Conservation (phyloP, 116 monocot species). For the Thalassia testudinum region DNA sequence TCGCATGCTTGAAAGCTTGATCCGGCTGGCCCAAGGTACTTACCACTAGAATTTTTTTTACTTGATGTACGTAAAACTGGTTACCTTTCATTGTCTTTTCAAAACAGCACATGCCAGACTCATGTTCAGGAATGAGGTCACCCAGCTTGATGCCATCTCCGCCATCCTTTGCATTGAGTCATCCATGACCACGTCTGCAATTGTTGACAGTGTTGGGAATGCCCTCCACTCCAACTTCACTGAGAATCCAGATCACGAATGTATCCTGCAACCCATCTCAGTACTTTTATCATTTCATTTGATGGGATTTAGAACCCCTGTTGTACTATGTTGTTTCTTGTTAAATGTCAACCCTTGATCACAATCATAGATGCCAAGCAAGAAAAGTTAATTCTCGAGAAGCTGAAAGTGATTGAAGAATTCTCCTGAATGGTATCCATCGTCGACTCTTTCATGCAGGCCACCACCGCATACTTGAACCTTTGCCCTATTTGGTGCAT, state of each 20-base stretch:
- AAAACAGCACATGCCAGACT: constrained; percentile 84
- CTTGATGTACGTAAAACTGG: not conserved
- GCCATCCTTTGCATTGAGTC: constrained; percentile 95
- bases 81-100: not conserved
- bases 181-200: constrained; percentile 88
- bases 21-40: constrained; percentile 89
- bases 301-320: not conserved
- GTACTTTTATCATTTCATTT: not conserved
- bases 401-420: constrained; percentile 31
- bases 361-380: constrained; percentile 67
- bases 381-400: constrained; percentile 63
- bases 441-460: too few relatives aligned
- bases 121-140: constrained; percentile 93
- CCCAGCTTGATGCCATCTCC: constrained; percentile 66
- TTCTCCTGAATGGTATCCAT: too few relatives aligned
- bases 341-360: constrained; percentile 4
- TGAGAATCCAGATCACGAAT: constrained; percentile 88
- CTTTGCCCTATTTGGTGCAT: too few relatives aligned
- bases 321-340: not conserved
- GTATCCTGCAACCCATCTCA: constrained; percentile 46
- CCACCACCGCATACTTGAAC: too few relatives aligned
- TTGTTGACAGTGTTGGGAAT: constrained; percentile 83
- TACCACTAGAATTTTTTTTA: not conserved
- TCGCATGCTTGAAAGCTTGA: constrained; percentile 96
- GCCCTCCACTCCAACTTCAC: constrained; percentile 94